Evolutionary conservation across 2,329 filamentous ascomycete genomes (phyloP), one percentile per base, ranked within the genome.

Genomic region (Tolypocladium ophioglossoides): DNA sequence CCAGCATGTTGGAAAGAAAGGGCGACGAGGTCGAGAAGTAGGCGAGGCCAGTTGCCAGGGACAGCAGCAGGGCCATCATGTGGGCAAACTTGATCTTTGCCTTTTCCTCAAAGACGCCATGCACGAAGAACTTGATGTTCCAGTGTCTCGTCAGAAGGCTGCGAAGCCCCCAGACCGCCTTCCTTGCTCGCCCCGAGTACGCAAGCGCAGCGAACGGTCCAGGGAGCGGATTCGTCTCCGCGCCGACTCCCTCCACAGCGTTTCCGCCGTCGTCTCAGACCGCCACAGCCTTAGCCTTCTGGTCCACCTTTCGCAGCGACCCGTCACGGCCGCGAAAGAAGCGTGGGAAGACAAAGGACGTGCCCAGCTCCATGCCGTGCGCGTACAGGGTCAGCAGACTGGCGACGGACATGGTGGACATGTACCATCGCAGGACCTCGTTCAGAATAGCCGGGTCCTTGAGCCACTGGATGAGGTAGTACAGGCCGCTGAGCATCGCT

Each of bases 381-480:
- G 84, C 85, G 49, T 91, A 72, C 27, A 96, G 77, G 46, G 83
- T 84, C 10, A 84, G 77, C 18, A 94, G 78, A 57, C 89, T 89
- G 57, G 87, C 85, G n/a, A 95, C 70, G 0, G 89, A 89, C 65
- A 92, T 83, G 55, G 82, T 69, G 3, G 87, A 88, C 71, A 96
- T 91, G 74, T 97, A 96, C 64, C 80, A 83, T 40, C 88, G 85
- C 24, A 97, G 74, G 40, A 95, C 80, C 69, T 86, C 88, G 73
- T 92, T 96, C 63, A 97, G 72, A 24, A 95, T 74, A 12, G 84
- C 77, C 1, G 91, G 85, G 63, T 96, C 89, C 59, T 92, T 78
- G 54, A 96, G 80, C 80, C 86, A 94, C 68, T 95, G 90, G 66
- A 97, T 90, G 56, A 96, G 76, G 62, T 91, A 85, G 73, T 97